Evolutionary conservation across 495 filamentous ascomycete genomes (phyloP).

Genomic region (Cryomyces antarcticus): DNA sequence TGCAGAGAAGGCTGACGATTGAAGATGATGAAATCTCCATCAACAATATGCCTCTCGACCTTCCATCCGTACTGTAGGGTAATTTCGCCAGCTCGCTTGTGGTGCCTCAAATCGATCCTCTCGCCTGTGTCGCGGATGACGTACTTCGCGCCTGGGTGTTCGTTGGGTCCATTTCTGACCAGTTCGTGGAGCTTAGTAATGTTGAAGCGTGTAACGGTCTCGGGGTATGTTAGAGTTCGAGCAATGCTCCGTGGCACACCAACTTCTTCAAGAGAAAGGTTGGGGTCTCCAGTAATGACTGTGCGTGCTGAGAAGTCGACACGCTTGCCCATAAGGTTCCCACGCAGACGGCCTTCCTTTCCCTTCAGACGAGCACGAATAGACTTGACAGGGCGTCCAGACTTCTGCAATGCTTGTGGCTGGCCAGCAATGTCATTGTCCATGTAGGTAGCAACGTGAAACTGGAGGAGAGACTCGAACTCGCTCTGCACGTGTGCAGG

Average conservation of each 20-base stretch:
- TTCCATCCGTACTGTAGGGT: slow-evolving; percentile 92
- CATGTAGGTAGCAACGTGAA: slow-evolving; percentile 97
- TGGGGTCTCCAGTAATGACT: slow-evolving; percentile 96
- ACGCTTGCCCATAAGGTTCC: slow-evolving; percentile 98
- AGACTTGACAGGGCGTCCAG: slow-evolving; percentile 84
- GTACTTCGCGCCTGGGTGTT: slow-evolving; percentile 88
- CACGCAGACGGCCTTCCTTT: slow-evolving; percentile 90
- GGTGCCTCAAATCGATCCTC: slow-evolving; percentile 81
- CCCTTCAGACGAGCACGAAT: slow-evolving; percentile 93
- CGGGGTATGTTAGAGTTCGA: slow-evolving; percentile 77
- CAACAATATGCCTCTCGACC: slow-evolving; percentile 85
- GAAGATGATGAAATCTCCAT: slow-evolving; percentile 96
- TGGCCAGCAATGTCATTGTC: slow-evolving; percentile 96
- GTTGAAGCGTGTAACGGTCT: slow-evolving; percentile 96
- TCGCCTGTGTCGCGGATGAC: slow-evolving; percentile 83
- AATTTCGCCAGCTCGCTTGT: slow-evolving; percentile 63
- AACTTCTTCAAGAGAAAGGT: slow-evolving; percentile 87
- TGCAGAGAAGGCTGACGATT: slow-evolving; percentile 97
- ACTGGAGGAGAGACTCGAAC: slow-evolving; percentile 84
- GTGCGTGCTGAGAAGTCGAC: slow-evolving; percentile 99
- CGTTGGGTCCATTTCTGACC: slow-evolving; percentile 80
- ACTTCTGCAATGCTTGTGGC: slow-evolving; percentile 90
- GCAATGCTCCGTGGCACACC: slow-evolving; percentile 85
- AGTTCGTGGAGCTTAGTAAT: slow-evolving; percentile 75
- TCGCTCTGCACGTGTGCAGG: slow-evolving; percentile 75